Conservation (phyloP, 768 basidiomycete species). For the Phylloporus scabripes region DNA sequence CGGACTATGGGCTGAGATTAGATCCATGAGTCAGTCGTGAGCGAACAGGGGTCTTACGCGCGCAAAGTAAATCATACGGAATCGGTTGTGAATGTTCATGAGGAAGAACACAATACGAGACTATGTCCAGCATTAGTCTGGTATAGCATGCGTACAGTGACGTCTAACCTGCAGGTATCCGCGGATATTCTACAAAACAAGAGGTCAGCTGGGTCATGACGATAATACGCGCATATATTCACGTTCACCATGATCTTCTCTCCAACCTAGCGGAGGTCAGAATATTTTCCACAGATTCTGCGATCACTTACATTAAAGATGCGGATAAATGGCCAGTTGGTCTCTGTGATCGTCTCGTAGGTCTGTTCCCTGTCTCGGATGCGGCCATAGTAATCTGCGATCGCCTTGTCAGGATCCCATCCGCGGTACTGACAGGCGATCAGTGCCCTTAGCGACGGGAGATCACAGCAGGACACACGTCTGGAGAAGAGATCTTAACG, state of each 20-base stretch:
- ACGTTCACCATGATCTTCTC: constrained; percentile 96
- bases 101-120: constrained; percentile 96
- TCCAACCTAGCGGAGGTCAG: constrained; percentile 56
- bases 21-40: neutral
- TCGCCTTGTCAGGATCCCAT: constrained; percentile 90
- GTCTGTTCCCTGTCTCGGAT: constrained; percentile 81
- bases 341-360: constrained; percentile 90
- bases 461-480: constrained; percentile 50
- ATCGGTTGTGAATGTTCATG: constrained; percentile 97
- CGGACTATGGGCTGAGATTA: constrained; percentile 55
- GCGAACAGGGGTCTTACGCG: constrained; percentile 47
- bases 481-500: constrained; percentile 97
- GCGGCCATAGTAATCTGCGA: constrained; percentile 87
- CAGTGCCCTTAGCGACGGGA: neutral
- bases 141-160: neutral
- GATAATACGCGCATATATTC: constrained; percentile 22
- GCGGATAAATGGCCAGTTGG: constrained; percentile 88
- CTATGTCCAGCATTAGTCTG: constrained; percentile 35
- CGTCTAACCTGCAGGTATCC: constrained; percentile 77
- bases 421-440: constrained; percentile 62
- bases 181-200: constrained; percentile 57
- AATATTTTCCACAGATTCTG: neutral
- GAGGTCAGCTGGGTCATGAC: neutral
- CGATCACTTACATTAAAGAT: constrained; percentile 70
- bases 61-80: constrained; percentile 94